phyloP scores from a whole-genome alignment of 2,329 filamentous ascomycete species.

The Didymella lethalis region DNA sequence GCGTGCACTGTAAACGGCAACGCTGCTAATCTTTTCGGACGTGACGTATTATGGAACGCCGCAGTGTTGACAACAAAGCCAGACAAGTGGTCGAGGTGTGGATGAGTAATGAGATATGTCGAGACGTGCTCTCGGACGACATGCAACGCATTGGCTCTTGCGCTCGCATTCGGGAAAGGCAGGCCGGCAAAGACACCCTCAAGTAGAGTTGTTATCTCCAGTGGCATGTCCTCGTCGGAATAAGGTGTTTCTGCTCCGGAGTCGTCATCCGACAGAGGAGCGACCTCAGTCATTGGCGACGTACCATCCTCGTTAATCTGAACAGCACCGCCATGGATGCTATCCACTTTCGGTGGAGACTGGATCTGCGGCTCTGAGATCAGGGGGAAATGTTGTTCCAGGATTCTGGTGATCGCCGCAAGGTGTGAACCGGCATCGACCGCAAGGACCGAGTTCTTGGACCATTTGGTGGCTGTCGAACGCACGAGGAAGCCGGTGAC shows the following conservation, averaged over 20 bases:
- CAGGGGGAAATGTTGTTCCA: slow-evolving; percentile 65
- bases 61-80: slow-evolving; percentile 95
- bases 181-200: slow-evolving; percentile 82
- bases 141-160: slow-evolving; percentile 80
- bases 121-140: slow-evolving; percentile 82
- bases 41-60: slow-evolving; percentile 75
- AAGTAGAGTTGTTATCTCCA: slow-evolving; percentile 64
- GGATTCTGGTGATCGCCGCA: slow-evolving; percentile 80
- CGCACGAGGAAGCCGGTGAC: slow-evolving; percentile 89
- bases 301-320: slow-evolving; percentile 29
- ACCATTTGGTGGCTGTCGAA: slow-evolving; percentile 80
- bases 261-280: slow-evolving; percentile 39
- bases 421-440: slow-evolving; percentile 94
- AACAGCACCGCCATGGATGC: slow-evolving; percentile 28
- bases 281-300: slow-evolving; percentile 37
- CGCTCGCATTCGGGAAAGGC: slow-evolving; percentile 69
- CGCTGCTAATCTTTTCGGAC: slow-evolving; percentile 84
- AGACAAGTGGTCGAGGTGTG: slow-evolving; percentile 94
- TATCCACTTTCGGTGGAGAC: slow-evolving; percentile 22
- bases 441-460: slow-evolving; percentile 82
- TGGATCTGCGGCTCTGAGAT: slow-evolving; percentile 40
- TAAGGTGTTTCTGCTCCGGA: slow-evolving; percentile 38
- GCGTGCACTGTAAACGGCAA: slow-evolving; percentile 89
- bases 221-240: slow-evolving; percentile 35
- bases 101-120: slow-evolving; percentile 91